These are phyloP conservation scores for Gossypium sturtianum DNA, from an alignment of 345 rosid genomes.

Conservation along the genomic window DNA sequence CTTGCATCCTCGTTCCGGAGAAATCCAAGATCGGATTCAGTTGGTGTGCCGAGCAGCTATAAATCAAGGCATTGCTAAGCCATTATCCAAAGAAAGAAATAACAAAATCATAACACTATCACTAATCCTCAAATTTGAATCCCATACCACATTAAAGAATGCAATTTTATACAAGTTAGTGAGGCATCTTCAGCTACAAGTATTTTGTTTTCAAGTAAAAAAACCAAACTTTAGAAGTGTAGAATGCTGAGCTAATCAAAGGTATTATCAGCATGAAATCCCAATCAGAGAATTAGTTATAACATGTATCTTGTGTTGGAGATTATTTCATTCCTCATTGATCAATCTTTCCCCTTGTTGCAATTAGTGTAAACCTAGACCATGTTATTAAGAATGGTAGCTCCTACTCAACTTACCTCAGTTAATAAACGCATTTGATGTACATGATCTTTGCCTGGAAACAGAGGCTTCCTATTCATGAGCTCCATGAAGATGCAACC, in stretches of 20 bases:
- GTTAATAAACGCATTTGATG: slow-evolving; percentile 91
- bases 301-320: background rate
- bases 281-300: background rate
- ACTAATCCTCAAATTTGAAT: background rate
- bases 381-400: background rate
- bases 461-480: slow-evolving; percentile 84
- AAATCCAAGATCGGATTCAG: slow-evolving; percentile 86
- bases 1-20: slow-evolving; percentile 77
- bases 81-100: background rate
- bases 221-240: background rate
- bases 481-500: slow-evolving; percentile 99
- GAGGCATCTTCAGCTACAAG: background rate
- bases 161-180: background rate
- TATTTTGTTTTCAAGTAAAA: background rate
- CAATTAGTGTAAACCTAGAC: background rate
- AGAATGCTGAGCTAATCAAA: background rate
- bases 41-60: slow-evolving; percentile 94
- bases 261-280: background rate
- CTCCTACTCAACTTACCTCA: slow-evolving; percentile 46
- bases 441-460: slow-evolving; percentile 91
- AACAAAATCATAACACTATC: background rate
- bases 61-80: slow-evolving; percentile 16
- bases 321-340: background rate
- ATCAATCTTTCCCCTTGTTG: background rate
- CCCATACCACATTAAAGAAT: background rate